phyloP scores from a whole-genome alignment of 2,329 filamentous ascomycete species.

The Cercospora zeae-maydis region DNA sequence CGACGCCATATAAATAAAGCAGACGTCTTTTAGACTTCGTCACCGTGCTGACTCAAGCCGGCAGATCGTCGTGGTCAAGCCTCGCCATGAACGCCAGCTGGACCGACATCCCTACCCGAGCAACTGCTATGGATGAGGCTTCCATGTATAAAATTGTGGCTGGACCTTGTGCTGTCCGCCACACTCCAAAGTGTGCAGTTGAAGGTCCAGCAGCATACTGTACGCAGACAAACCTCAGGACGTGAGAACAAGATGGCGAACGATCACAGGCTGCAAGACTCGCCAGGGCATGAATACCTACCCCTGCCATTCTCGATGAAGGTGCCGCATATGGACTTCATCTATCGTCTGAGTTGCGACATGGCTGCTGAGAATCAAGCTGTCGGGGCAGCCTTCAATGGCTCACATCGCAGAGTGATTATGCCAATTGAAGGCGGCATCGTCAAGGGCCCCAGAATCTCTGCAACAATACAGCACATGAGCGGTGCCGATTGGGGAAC shows the following conservation, averaged over 20 bases:
- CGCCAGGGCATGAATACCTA: slow-evolving; percentile 4
- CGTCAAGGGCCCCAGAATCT: slow-evolving; percentile 24
- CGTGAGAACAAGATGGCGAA: slow-evolving; percentile 7
- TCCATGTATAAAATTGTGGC: no score
- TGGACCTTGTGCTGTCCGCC: no score
- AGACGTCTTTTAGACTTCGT: not conserved
- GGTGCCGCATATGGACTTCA: slow-evolving; percentile 24
- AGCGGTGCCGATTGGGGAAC: slow-evolving; percentile 27
- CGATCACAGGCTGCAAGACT: not conserved
- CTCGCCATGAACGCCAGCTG: not conserved
- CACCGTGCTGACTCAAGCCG: not conserved
- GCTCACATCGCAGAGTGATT: slow-evolving; percentile 18
- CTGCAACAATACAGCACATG: slow-evolving; percentile 20
- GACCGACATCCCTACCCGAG: not conserved
- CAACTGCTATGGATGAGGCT: not conserved
- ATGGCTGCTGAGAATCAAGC: slow-evolving; percentile 22
- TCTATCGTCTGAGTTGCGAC: slow-evolving; percentile 26
- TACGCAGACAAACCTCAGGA: not conserved
- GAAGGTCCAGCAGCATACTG: no score
- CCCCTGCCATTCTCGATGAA: slow-evolving; percentile 14
- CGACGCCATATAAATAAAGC: not conserved
- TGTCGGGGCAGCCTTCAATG: slow-evolving; percentile 22
- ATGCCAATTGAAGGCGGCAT: slow-evolving; percentile 25
- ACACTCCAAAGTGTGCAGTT: no score
- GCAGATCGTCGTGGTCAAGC: not conserved